Conservation (phyloP, 2,329 filamentous ascomycete species). For the Penicillium polonicum region DNA sequence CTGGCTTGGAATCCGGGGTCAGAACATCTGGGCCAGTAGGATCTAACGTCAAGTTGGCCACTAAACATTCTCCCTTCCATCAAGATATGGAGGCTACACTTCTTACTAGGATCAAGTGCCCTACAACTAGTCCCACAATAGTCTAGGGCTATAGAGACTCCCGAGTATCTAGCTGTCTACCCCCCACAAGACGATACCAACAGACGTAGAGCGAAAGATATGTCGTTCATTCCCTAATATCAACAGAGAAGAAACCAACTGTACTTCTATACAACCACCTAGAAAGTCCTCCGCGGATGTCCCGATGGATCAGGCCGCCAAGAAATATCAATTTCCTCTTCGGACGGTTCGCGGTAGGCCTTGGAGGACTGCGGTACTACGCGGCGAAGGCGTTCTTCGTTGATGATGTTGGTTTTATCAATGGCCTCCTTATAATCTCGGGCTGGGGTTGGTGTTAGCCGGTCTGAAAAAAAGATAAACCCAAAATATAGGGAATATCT, state of each 20-base stretch:
- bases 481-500: background rate
- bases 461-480: background rate
- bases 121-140: background rate
- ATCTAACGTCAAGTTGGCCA: background rate
- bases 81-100: background rate
- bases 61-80: background rate
- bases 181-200: no score
- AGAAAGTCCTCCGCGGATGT: conserved; percentile 2
- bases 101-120: background rate
- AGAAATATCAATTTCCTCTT: conserved; percentile 16
- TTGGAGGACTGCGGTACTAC: conserved; percentile 14
- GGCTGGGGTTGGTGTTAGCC: conserved; percentile 2
- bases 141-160: background rate
- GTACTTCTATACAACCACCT: background rate
- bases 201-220: background rate
- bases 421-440: conserved; percentile 20
- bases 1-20: background rate
- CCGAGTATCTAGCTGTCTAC: background rate
- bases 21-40: background rate
- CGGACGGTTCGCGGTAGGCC: conserved; percentile 15
- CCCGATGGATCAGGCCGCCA: conserved; percentile 9
- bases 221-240: background rate
- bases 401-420: conserved; percentile 17
- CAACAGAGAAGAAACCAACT: background rate
- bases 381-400: conserved; percentile 16